Base-by-base conservation (phyloP, 2,329 filamentous ascomycete species). In the Ophiostoma fasciatum region DNA sequence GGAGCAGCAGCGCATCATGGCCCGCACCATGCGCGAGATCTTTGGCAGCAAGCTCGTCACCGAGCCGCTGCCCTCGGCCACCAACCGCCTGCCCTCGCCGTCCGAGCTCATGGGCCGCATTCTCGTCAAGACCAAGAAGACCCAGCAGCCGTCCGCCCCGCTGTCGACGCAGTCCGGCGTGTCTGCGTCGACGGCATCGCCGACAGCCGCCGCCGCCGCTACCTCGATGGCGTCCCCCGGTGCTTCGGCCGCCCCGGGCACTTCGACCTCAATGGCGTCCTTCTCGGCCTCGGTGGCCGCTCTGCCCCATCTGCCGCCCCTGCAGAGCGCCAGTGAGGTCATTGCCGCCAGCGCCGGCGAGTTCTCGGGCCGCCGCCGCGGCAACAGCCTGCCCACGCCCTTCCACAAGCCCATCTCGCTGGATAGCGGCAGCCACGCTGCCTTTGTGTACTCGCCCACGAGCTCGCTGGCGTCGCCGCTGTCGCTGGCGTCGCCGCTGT, bases 81-180 rank as follows among this genome's bases (percentile, higher is more conserved):
- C 71, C 3, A 66, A 74, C 43, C 68, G 71, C 40, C 68, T 96
- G 11, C 90, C 90, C 0, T 81, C 83, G 2, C 90, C 90, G 0
- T 82, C 90, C 31, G 77, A 94, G 46, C 65, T 98, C 31, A 82
- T 79, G 59, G 66, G 80, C 48, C 78, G 78, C 28, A 83, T 96
- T 38, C 63, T 98, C 38, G 78, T 96, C 64, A 98, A 98, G 56
- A 90, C 94, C 43, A 98, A 96, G 58, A 80, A 82, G 45, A 76
- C 82, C 7, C 67, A 74, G 46, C 64, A 67, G 31, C 47, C 57
- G 27, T 14, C 17, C 12, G 8, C n/a, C 17, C 10, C 13, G n/a
- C n/a, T n/a, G n/a, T 20, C n/a, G 19, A 22, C 12, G 20, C 38
- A 5, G 33, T 34, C 7, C 22, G 26, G 23, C 31, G n/a, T n/a